These are phyloP conservation scores for Solanum tarijense DNA, from an alignment of 257 asterid species.

Conservation along the genomic window DNA sequence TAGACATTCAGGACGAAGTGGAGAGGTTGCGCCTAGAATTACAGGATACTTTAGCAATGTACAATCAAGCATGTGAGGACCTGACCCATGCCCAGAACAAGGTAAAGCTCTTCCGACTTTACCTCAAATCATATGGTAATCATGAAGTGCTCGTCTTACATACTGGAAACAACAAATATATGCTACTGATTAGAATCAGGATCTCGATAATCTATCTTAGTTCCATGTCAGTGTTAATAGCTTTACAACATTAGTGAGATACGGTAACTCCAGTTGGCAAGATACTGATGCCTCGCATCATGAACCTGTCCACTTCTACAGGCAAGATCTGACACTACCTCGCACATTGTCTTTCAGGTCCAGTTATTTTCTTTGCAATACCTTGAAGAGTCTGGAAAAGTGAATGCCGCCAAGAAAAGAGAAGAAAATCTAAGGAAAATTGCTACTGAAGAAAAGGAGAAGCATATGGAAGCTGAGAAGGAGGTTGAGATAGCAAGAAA, in stretches of 20 bases:
- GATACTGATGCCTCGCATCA: background rate
- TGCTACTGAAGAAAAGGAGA: slow-evolving; percentile 54
- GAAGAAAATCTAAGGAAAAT: slow-evolving; percentile 50
- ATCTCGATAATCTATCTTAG: background rate
- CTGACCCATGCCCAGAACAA: slow-evolving; percentile 49
- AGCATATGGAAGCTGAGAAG: slow-evolving; percentile 65
- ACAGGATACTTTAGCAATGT: slow-evolving; percentile 45
- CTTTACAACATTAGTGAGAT: background rate
- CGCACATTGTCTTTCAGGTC: slow-evolving; percentile 29
- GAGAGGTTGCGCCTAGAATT: slow-evolving; percentile 51
- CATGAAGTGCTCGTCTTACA: background rate
- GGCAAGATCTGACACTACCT: background rate
- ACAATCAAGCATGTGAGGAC: slow-evolving; percentile 62
- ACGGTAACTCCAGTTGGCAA: background rate
- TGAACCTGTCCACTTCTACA: background rate
- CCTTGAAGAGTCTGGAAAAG: slow-evolving; percentile 55
- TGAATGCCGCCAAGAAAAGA: slow-evolving; percentile 58
- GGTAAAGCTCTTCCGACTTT: slow-evolving; percentile 28
- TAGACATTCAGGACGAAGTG: slow-evolving; percentile 45
- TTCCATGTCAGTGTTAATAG: background rate
- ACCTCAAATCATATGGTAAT: background rate
- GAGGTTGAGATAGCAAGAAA: slow-evolving; percentile 56
- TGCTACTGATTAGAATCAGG: background rate
- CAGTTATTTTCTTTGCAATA: slow-evolving; percentile 59
- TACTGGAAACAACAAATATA: background rate